phyloP scores from a whole-genome alignment of 2,329 filamentous ascomycete species.

The Calonectria leucothoes region DNA sequence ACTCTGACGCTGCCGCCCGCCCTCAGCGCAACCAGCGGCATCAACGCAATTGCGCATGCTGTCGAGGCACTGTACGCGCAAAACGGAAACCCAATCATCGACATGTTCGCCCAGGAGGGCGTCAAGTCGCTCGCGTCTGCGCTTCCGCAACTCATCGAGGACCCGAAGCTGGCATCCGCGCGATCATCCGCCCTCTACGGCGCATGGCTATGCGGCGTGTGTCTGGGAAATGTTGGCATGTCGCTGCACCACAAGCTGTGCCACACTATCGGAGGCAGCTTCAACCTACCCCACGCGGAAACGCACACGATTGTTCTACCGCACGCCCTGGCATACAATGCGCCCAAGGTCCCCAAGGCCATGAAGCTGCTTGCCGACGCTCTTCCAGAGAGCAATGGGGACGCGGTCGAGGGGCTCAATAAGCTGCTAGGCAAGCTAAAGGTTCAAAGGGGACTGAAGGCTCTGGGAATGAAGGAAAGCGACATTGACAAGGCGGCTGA shows the following conservation, averaged over 20 bases:
- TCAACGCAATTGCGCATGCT: conserved; percentile 73
- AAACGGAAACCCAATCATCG: conserved; percentile 71
- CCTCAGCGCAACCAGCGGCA: conserved; percentile 68
- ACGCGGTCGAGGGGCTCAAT: conserved; percentile 69
- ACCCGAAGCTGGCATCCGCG: conserved; percentile 53
- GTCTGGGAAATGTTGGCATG: conserved; percentile 20
- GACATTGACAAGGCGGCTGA: conserved; percentile 71
- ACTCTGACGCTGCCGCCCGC: conserved; percentile 67
- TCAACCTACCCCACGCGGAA: conserved; percentile 22
- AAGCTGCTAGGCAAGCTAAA: conserved; percentile 63
- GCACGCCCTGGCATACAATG: conserved; percentile 73
- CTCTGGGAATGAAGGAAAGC: conserved; percentile 69
- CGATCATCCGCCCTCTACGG: conserved; percentile 49
- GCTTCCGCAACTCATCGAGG: conserved; percentile 62
- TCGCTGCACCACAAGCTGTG: conserved; percentile 24
- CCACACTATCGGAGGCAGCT: conserved; percentile 66
- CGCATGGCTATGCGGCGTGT: conserved; percentile 55
- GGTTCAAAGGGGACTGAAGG: conserved; percentile 64
- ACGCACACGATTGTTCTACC: conserved; percentile 61
- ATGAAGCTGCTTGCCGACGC: conserved; percentile 64
- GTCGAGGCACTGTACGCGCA: conserved; percentile 73
- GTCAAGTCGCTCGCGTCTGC: conserved; percentile 58
- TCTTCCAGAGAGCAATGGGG: conserved; percentile 67
- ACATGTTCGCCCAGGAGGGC: conserved; percentile 66
- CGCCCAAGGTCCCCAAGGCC: conserved; percentile 62